Conservation (phyloP, 257 asterid genomes). For the Paulownia fortunei region DNA sequence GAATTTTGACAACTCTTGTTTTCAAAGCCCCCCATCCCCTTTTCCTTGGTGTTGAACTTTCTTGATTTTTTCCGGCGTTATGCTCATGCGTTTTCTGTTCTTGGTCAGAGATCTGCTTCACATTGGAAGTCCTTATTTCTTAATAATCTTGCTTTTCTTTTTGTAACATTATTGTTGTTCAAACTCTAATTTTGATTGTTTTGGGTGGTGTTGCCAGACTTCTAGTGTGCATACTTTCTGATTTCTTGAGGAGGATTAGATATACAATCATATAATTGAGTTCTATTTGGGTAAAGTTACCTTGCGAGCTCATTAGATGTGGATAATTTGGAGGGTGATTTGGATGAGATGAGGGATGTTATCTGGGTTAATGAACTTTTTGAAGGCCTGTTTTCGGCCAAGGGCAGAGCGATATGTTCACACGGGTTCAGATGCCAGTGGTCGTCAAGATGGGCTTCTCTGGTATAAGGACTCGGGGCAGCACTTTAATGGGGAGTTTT, state of each 20-base stretch:
- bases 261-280: slow-evolving; percentile 18
- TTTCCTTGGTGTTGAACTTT: slow-evolving; percentile 46
- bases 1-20: slow-evolving; percentile 43
- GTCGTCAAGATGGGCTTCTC: slow-evolving; percentile 74
- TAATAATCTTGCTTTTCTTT: background rate
- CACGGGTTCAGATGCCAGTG: slow-evolving; percentile 55
- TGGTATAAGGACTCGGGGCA: slow-evolving; percentile 84
- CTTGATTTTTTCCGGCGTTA: slow-evolving; percentile 36
- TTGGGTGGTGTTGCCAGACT: slow-evolving; percentile 40
- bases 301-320: slow-evolving; percentile 40
- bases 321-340: slow-evolving; percentile 50
- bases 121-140: slow-evolving; percentile 28
- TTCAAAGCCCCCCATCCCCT: slow-evolving; percentile 30
- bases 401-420: slow-evolving; percentile 52
- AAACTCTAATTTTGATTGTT: slow-evolving; percentile 38
- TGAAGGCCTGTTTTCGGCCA: slow-evolving; percentile 80
- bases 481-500: slow-evolving; percentile 78
- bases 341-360: slow-evolving; percentile 81
- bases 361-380: slow-evolving; percentile 69
- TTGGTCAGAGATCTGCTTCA: slow-evolving; percentile 43
- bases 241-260: slow-evolving; percentile 32
- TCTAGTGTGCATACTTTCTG: slow-evolving; percentile 4
- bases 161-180: background rate
- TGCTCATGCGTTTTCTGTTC: slow-evolving; percentile 37
- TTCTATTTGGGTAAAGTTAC: slow-evolving; percentile 26